Evolutionary conservation across 2,329 filamentous ascomycete species (phyloP), one percentile per base, ranked within the genome.

Genomic region (Apiospora koreana): DNA sequence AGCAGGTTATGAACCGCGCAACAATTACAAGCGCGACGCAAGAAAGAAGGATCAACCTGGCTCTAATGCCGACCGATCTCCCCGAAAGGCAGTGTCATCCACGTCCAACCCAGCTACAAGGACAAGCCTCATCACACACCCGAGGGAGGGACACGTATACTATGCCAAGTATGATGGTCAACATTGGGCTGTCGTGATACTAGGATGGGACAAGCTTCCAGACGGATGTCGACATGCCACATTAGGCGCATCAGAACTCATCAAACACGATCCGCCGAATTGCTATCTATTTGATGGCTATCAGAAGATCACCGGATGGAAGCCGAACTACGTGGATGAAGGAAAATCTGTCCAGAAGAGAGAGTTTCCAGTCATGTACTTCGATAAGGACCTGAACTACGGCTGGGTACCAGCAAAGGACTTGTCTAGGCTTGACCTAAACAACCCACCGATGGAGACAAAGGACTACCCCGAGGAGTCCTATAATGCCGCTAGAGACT

Each of bases 311-410:
- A 67, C 72, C 21, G 80, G 78, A 1, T 84, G 82, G 81, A 78
- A 79, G 8, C 70, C 74, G 7, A 81, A 78, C 0, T 83, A 79
- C 54, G 77, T 81, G 69, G 78, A 80, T 67, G 80, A 79, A 5
- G 81, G 80, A 0, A 71, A 73, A 0, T 75, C 75, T n/a, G 76
- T 80, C 7, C 73, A 71, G 35, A 75, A 76, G 70, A 78, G 82
- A 9, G 80, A 80, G 54, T 83, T 83, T 23, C 81, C 82, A 0
- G 80, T 82, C 21, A 77, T 81, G 76, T 83, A 80, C 70, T 81
- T 81, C 43, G 82, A 83, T 46, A 67, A 72, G 25, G 67, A 70
- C 0, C 72, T 70, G 69, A 78, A 75, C 43, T 75, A 74, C 43
- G 68, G 46, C 12, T 77, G 78, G 78, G 67, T 78, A 18, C 42